These are phyloP conservation scores for Neophaeococcomyces aloes DNA, from an alignment of 2,329 filamentous ascomycete genomes.

Conservation along the genomic window DNA sequence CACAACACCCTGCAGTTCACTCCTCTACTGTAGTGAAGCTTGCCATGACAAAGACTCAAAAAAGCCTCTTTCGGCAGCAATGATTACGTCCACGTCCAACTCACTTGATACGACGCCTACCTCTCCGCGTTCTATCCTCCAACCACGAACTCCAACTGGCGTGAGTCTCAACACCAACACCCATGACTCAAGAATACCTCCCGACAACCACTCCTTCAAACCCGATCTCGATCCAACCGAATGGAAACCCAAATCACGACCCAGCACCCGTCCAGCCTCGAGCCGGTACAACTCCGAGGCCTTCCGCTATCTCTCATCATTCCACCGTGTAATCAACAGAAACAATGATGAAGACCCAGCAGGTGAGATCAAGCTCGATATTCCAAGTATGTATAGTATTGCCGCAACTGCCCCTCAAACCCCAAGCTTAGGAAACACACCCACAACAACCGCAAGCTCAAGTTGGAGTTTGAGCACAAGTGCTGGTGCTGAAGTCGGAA, in stretches of 20 bases:
- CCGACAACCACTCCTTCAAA: slow-evolving; percentile 28
- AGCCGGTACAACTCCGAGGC: slow-evolving; percentile 30
- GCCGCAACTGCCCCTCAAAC: slow-evolving; percentile 10
- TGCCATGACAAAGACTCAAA: slow-evolving; percentile 38
- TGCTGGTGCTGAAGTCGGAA: slow-evolving; percentile 15
- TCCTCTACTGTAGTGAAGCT: slow-evolving; percentile 55
- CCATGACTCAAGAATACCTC: slow-evolving; percentile 30
- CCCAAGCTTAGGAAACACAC: slow-evolving; percentile 29
- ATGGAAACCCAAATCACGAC: slow-evolving; percentile 35
- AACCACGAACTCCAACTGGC: slow-evolving; percentile 29
- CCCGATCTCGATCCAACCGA: slow-evolving; percentile 40
- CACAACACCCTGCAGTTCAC: slow-evolving; percentile 47
- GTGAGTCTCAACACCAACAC: slow-evolving; percentile 20
- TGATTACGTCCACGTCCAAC: slow-evolving; percentile 24
- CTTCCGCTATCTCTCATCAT: slow-evolving; percentile 35
- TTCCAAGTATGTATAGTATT: neutral
- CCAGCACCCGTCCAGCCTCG: slow-evolving; percentile 21
- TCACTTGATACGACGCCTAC: slow-evolving; percentile 26
- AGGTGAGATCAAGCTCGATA: slow-evolving; percentile 2
- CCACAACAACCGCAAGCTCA: slow-evolving; percentile 30
- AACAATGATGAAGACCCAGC: neutral
- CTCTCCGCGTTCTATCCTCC: slow-evolving; percentile 29
- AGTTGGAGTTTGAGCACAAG: slow-evolving; percentile 29
- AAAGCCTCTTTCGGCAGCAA: slow-evolving; percentile 34
- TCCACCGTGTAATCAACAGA: slow-evolving; percentile 26